phyloP scores from a whole-genome alignment of 2,329 filamentous ascomycete genomes.

The Aspergillus alliaceus region DNA sequence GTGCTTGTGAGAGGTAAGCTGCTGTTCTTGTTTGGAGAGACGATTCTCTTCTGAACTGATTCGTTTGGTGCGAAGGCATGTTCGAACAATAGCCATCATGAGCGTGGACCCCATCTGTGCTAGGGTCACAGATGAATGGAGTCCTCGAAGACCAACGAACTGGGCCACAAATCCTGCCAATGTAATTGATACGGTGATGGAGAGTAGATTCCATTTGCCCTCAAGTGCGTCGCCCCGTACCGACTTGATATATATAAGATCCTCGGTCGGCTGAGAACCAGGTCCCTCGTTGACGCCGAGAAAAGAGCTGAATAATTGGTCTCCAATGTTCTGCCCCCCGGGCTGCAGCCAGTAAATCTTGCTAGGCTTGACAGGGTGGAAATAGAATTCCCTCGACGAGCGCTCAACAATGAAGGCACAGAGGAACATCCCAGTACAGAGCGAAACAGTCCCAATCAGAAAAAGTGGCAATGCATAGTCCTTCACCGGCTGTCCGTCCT shows the following conservation, averaged over 20 bases:
- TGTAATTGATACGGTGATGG: conserved; percentile 25
- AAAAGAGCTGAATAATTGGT: conserved; percentile 41
- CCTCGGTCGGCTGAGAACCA: conserved; percentile 9
- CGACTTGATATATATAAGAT: conserved; percentile 30
- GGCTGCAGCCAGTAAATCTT: conserved; percentile 42
- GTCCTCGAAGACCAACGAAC: conserved; percentile 39
- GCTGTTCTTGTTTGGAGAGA: conserved; percentile 18
- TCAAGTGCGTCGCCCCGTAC: conserved; percentile 17
- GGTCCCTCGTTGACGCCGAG: conserved; percentile 27
- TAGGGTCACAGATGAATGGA: conserved; percentile 39
- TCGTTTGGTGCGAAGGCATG: conserved; percentile 33
- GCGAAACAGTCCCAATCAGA: conserved; percentile 30
- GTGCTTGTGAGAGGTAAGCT: conserved; percentile 22
- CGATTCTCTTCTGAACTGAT: conserved; percentile 30
- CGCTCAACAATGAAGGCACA: conserved; percentile 37
- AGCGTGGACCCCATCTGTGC: conserved; percentile 36
- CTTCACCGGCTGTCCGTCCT: conserved; percentile 23
- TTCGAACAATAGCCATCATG: conserved; percentile 38
- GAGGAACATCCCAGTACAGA: conserved; percentile 35
- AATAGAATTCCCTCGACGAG: conserved; percentile 28
- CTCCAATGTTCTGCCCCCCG: conserved; percentile 37
- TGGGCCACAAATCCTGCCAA: conserved; percentile 38
- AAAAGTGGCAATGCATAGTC: conserved; percentile 37
- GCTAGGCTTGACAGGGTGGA: conserved; percentile 24
- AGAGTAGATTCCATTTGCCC: conserved; percentile 16